Evolutionary conservation across 306 rosid genomes (phyloP).

Genomic region (Vigna reflexopilosa): DNA sequence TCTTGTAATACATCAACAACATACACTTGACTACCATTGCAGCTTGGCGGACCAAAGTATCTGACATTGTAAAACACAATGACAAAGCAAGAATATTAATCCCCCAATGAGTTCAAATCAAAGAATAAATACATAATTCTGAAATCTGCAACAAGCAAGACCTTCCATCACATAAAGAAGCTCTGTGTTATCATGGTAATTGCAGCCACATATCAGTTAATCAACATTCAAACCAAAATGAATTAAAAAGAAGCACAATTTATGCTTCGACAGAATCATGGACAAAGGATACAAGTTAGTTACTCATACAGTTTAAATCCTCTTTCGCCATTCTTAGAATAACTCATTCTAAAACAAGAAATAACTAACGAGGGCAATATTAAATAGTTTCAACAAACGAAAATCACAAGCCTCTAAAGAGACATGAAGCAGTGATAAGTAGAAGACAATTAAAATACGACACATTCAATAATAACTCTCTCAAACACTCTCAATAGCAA

Average conservation of each 20-base stretch:
- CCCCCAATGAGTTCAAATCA: constrained; percentile 9
- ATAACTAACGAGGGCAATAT: neutral
- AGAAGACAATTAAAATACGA: constrained; percentile 4
- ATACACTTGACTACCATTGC: constrained; percentile 85
- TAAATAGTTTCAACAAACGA: neutral
- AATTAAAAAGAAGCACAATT: constrained; percentile 1
- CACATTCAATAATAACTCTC: neutral
- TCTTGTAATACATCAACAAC: constrained; percentile 87
- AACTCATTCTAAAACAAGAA: constrained; percentile 7
- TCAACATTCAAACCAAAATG: constrained; percentile 10
- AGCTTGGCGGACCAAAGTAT: constrained; percentile 92
- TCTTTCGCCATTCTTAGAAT: neutral
- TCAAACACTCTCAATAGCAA: constrained; percentile 22
- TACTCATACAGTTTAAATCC: neutral
- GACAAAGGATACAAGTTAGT: constrained; percentile 5
- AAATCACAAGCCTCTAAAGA: neutral
- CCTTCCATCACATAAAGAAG: constrained; percentile 1
- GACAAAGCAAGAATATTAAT: constrained; percentile 33
- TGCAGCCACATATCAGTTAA: neutral
- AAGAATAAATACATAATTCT: constrained; percentile 23
- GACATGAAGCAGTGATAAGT: neutral
- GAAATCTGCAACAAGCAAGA: constrained; percentile 16
- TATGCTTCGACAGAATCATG: constrained; percentile 20
- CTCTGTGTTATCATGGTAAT: neutral
- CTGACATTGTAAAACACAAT: constrained; percentile 59